Evolutionary conservation across 2,329 filamentous ascomycete species (phyloP).

Genomic region (Colletotrichum theobromicola): DNA sequence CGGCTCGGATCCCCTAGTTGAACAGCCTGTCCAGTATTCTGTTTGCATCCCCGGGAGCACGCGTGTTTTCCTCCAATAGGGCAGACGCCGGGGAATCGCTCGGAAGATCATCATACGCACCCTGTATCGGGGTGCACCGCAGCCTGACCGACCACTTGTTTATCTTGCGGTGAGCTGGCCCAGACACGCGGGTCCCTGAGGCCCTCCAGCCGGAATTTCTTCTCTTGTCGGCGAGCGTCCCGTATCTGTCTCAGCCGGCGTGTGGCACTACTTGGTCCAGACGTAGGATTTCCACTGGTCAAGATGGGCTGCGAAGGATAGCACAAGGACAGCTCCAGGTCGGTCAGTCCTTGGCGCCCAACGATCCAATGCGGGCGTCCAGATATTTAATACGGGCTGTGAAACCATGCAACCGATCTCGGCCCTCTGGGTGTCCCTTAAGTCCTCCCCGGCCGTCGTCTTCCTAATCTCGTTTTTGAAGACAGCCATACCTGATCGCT

Average conservation of each 20-base stretch:
- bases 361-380: background rate
- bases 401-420: constrained; percentile 17
- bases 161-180: constrained; percentile 11
- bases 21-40: background rate
- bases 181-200: background rate
- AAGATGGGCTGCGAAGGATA: background rate
- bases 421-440: background rate
- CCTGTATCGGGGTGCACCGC: background rate
- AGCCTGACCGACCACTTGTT: background rate
- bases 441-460: background rate
- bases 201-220: background rate
- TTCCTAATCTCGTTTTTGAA: constrained; percentile 2
- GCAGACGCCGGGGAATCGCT: background rate
- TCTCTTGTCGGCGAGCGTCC: background rate
- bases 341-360: background rate
- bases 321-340: background rate
- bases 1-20: background rate
- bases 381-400: background rate
- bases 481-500: background rate
- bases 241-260: background rate
- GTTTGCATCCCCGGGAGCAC: background rate
- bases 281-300: background rate
- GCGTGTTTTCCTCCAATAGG: constrained; percentile 11
- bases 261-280: background rate
- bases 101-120: constrained; percentile 18